Evolutionary conservation across 1,284 basidiomycete genomes (phyloP).

Genomic region (Puccinia polysora): DNA sequence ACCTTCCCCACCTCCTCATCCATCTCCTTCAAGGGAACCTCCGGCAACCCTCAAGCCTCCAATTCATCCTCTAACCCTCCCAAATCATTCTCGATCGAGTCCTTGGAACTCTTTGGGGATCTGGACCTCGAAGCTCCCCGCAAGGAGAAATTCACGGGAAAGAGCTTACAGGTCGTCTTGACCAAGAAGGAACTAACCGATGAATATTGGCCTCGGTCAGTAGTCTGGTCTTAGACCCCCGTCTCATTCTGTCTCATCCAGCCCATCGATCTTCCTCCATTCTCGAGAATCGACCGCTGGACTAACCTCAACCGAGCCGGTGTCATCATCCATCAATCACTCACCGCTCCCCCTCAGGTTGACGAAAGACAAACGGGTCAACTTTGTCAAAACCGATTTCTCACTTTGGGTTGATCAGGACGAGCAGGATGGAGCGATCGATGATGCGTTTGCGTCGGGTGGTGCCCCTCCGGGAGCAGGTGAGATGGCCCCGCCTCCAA

Average conservation of each 20-base stretch:
- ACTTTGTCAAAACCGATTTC: conserved; percentile 43
- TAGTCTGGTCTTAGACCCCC: background rate
- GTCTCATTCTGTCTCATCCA: background rate
- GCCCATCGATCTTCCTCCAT: background rate
- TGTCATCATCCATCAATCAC: background rate
- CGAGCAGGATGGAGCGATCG: conserved; percentile 29
- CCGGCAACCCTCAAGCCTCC: background rate
- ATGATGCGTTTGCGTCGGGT: conserved; percentile 35
- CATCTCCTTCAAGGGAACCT: conserved; percentile 30
- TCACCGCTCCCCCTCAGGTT: background rate
- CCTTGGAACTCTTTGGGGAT: conserved; percentile 25
- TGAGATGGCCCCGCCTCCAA: background rate
- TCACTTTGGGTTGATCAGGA: conserved; percentile 41
- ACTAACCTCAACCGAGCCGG: too few species aligned
- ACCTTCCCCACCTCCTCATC: conserved; percentile 31
- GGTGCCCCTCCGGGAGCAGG: conserved; percentile 33
- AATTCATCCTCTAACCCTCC: too few species aligned
- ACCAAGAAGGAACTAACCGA: conserved; percentile 23
- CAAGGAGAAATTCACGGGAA: conserved; percentile 22
- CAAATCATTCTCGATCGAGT: conserved; percentile 28
- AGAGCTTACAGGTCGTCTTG: conserved; percentile 20
- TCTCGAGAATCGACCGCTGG: too few species aligned
- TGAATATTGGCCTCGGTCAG: conserved; percentile 43
- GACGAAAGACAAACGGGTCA: conserved; percentile 40
- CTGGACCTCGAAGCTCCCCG: conserved; percentile 10